Evolutionary conservation across 495 filamentous ascomycete species (phyloP), one percentile per base, ranked within the genome.

Genomic region (Oidiodendron maius): DNA sequence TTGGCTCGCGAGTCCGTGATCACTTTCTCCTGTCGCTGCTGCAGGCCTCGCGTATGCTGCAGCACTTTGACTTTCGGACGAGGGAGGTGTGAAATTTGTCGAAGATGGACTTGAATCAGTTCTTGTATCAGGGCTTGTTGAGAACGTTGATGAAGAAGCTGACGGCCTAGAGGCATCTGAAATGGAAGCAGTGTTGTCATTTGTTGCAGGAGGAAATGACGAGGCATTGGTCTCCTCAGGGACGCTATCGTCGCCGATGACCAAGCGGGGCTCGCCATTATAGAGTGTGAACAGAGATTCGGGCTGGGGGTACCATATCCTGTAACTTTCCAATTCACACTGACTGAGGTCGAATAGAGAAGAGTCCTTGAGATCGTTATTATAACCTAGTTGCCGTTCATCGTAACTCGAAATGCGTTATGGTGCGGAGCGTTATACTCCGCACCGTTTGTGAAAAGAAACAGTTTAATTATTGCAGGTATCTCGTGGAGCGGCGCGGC

Each of bases 381-480:
- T 45, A 35, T 51, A 35, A 51, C 48, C 48, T 51, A 51, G 30
- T 24, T 51, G 48, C 41, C 48, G 48, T 30, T 51, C 48, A 51
- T 51, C 17, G 30, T 39, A 21, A 38, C 24, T 12, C 18, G 38
- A 17, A 30, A 51, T 51, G 48, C 3, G 40, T 3, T 38, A 1
- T 45, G 44, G 45, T 17, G 48, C 48, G 48, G 40, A 51, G 48
- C n/a, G 45, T 37, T 24, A 46, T 34, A 34, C 44, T 46, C 30
- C 44, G 44, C 44, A 3, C 44, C n/a, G n/a, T n/a, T n/a, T n/a
- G n/a, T n/a, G n/a, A n/a, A n/a, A n/a, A n/a, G n/a, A n/a, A n/a
- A n/a, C n/a, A n/a, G n/a, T n/a, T n/a, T n/a, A n/a, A n/a, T n/a
- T n/a, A n/a, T n/a, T n/a, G n/a, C n/a, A n/a, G n/a, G n/a, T n/a